These are phyloP conservation scores for Lithospermum erythrorhizon DNA, from an alignment of 257 asterid genomes.

Conservation along the genomic window DNA sequence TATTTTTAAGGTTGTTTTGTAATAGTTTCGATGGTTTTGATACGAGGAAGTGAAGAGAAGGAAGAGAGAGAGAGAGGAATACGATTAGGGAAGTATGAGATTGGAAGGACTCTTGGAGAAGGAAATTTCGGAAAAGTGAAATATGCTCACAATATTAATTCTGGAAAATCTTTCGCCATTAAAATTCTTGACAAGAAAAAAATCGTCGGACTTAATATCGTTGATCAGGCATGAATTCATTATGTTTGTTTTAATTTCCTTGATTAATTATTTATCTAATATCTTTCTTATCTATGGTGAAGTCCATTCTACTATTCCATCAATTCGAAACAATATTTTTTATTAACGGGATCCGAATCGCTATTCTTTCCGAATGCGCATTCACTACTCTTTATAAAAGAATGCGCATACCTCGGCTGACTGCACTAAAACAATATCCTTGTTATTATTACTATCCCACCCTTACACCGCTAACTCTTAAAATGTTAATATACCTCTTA, in stretches of 20 bases:
- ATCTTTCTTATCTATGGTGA: too few species aligned
- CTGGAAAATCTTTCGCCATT: slow-evolving; percentile 63
- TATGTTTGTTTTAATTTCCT: too few species aligned
- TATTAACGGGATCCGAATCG: too few species aligned
- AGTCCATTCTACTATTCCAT: too few species aligned
- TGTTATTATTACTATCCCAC: too few species aligned
- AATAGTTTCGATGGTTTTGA: slow-evolving; percentile 24
- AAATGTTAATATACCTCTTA: too few species aligned
- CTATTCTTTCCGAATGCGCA: too few species aligned
- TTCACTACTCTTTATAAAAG: too few species aligned
- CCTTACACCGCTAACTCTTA: too few species aligned
- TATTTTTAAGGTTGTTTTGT: not conserved
- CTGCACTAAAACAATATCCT: too few species aligned
- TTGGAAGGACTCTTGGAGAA: slow-evolving; percentile 81
- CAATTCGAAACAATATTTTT: too few species aligned
- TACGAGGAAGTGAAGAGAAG: slow-evolving; percentile 21
- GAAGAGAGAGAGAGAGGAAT: slow-evolving; percentile 21
- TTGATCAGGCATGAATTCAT: slow-evolving; percentile 47
- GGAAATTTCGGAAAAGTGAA: slow-evolving; percentile 93
- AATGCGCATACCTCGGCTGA: too few species aligned
- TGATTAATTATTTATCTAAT: not conserved
- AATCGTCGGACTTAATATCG: slow-evolving; percentile 47
- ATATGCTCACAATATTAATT: slow-evolving; percentile 45
- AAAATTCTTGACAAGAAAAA: slow-evolving; percentile 72
- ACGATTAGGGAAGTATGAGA: slow-evolving; percentile 69